Conservation (phyloP, 2,329 filamentous ascomycete genomes). For the Cladorrhinum sp. region DNA sequence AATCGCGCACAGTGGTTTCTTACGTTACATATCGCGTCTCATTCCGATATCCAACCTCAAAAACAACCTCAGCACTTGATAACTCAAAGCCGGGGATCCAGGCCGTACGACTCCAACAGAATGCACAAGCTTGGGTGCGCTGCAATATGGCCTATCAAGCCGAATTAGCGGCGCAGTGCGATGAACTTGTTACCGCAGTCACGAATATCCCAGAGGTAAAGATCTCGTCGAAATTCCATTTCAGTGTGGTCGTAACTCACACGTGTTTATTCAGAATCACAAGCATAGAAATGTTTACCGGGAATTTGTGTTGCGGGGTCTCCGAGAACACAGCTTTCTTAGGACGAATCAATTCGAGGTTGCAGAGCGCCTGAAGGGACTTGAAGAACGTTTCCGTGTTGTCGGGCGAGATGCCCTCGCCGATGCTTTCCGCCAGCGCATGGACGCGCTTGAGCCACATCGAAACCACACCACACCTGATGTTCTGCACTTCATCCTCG, state of each 20-base stretch:
- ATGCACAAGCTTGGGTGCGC: conserved; percentile 16
- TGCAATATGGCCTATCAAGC: conserved; percentile 66
- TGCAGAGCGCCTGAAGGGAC: conserved; percentile 59
- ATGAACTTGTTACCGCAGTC: conserved; percentile 67
- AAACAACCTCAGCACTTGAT: background rate
- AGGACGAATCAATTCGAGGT: conserved; percentile 77
- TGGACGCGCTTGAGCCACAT: conserved; percentile 25
- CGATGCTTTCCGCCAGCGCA: conserved; percentile 56
- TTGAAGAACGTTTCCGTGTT: conserved; percentile 84
- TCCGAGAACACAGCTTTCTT: conserved; percentile 55
- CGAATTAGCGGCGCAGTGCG: conserved; percentile 60
- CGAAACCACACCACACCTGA: conserved; percentile 72
- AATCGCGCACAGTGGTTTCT: no score
- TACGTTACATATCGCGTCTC: conserved; percentile 6
- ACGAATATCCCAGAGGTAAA: conserved; percentile 53
- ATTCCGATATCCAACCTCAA: background rate
- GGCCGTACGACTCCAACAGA: conserved; percentile 8
- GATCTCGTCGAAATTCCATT: conserved; percentile 2
- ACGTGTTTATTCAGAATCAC: conserved; percentile 23
- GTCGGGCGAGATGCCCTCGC: conserved; percentile 76
- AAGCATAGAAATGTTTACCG: conserved; percentile 42
- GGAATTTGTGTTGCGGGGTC: conserved; percentile 48
- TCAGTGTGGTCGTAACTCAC: conserved; percentile 22
- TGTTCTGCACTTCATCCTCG: conserved; percentile 70
- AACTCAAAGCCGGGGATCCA: conserved; percentile 1